A percentile compares a stretch with the other conserved stretches of the same genome.
These are phyloP conservation scores for Tuctoria greenei DNA, from an alignment of 176 grass and related monocot species.

Conservation along the genomic window DNA sequence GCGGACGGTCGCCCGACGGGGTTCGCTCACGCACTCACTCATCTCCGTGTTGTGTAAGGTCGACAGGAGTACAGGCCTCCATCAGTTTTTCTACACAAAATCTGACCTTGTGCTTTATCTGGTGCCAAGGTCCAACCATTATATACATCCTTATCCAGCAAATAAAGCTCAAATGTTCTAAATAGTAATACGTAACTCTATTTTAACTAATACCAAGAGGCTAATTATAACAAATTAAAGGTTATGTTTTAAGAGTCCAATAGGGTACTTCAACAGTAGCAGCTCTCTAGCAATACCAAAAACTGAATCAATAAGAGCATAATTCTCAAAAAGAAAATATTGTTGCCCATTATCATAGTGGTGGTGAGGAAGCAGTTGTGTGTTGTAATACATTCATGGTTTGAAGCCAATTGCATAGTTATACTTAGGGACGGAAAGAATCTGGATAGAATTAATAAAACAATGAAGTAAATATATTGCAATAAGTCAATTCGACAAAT, in stretches of 20 bases:
- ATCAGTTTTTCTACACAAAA: too few species aligned
- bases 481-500: conserved; percentile 4
- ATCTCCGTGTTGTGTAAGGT: too few species aligned
- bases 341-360: conserved; percentile 69
- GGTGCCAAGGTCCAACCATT: neutral
- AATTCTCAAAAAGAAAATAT: conserved; percentile 34
- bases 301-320: neutral
- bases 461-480: conserved; percentile 19
- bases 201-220: neutral
- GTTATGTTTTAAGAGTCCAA: neutral
- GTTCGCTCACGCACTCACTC: too few species aligned
- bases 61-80: too few species aligned
- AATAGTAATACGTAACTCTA: neutral
- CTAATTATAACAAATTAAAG: conserved; percentile 10
- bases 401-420: conserved; percentile 77
- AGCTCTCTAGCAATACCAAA: conserved; percentile 20
- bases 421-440: conserved; percentile 88
- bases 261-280: neutral
- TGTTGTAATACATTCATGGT: conserved; percentile 81
- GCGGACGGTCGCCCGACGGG: too few species aligned
- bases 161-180: neutral
- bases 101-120: neutral
- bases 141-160: neutral
- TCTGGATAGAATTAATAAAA: too few species aligned
- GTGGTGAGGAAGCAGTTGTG: conserved; percentile 57